A percentile compares a stretch with the other conserved stretches of the same genome.
Evolutionary conservation across 192 early-diverging fungal genomes (phyloP).

Genomic region (Coemansia reversa): DNA sequence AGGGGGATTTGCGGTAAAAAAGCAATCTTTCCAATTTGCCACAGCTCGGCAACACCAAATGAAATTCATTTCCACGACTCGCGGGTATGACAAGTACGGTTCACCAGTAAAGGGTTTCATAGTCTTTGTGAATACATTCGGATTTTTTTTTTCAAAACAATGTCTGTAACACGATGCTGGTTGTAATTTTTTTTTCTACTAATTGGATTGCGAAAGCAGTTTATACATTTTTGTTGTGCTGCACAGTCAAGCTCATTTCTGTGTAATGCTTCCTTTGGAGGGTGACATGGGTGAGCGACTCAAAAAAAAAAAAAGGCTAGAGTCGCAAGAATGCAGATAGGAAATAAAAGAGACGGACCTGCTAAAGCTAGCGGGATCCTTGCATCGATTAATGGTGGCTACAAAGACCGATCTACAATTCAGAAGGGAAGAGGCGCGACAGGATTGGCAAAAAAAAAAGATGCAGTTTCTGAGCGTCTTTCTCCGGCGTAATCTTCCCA

Average conservation of each 20-base stretch:
- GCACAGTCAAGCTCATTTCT: background rate
- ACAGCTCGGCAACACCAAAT: background rate
- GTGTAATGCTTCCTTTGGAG: background rate
- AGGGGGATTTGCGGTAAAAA: constrained; percentile 2
- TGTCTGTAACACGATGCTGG: too few relatives aligned
- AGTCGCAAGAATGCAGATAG: background rate
- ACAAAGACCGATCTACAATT: constrained; percentile 3
- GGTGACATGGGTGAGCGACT: background rate
- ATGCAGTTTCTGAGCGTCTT: background rate
- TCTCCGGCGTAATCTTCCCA: background rate
- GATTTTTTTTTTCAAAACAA: too few relatives aligned
- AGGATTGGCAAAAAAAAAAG: constrained; percentile 5
- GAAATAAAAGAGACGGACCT: background rate
- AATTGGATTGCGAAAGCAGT: too few relatives aligned
- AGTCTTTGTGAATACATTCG: background rate
- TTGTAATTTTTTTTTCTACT: too few relatives aligned
- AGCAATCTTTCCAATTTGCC: constrained; percentile 10
- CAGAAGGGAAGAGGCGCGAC: constrained; percentile 2
- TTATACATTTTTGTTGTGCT: too few relatives aligned
- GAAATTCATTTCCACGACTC: background rate
- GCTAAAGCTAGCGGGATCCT: background rate
- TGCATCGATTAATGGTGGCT: background rate
- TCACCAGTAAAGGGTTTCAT: background rate
- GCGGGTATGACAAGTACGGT: background rate
- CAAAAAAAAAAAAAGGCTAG: background rate